Percentiles rank a stretch among this genome's conserved stretches.
These are phyloP conservation scores for Pouteria glomerata DNA, from an alignment of 148 eudicot genomes.

Conservation along the genomic window DNA sequence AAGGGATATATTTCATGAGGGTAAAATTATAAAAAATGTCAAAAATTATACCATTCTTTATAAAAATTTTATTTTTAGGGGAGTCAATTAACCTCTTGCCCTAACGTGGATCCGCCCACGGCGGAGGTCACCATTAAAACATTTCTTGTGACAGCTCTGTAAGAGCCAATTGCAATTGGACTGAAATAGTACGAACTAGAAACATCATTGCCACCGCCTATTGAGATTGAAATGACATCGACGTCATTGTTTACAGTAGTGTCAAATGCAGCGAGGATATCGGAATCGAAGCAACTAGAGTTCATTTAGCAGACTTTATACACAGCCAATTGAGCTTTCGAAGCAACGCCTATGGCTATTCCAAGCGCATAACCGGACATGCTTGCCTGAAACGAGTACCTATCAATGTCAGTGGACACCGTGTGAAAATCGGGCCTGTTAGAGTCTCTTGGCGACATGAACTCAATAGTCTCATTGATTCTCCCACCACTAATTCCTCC, in stretches of 20 bases:
- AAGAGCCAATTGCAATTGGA: slow-evolving; percentile 93
- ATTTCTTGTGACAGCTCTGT: slow-evolving; percentile 76
- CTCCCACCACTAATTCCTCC: slow-evolving; percentile 47
- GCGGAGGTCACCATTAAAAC: slow-evolving; percentile 84
- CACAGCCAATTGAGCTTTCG: slow-evolving; percentile 78
- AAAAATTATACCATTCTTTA: too few species aligned
- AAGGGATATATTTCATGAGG: too few species aligned
- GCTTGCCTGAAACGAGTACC: slow-evolving; percentile 62
- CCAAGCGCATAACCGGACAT: slow-evolving; percentile 86
- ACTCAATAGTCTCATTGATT: slow-evolving; percentile 54
- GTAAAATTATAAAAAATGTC: too few species aligned
- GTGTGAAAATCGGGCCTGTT: slow-evolving; percentile 97
- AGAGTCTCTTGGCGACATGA: slow-evolving; percentile 70
- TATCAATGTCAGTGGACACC: slow-evolving; percentile 87
- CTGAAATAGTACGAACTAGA: slow-evolving; percentile 92
- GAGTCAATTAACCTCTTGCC: too few species aligned
- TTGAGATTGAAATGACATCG: slow-evolving; percentile 80
- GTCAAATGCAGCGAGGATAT: slow-evolving; percentile 84
- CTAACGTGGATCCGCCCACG: too few species aligned
- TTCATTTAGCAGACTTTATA: slow-evolving; percentile 92
- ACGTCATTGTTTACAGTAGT: slow-evolving; percentile 84
- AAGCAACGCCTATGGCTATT: slow-evolving; percentile 91
- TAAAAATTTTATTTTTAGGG: too few species aligned
- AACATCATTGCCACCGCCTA: slow-evolving; percentile 92
- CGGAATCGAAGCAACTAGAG: slow-evolving; percentile 90